Percentiles rank a stretch among this genome's conserved stretches.
Conservation (phyloP, 2,329 filamentous ascomycete genomes). For the Pyricularia pennisetigena region DNA sequence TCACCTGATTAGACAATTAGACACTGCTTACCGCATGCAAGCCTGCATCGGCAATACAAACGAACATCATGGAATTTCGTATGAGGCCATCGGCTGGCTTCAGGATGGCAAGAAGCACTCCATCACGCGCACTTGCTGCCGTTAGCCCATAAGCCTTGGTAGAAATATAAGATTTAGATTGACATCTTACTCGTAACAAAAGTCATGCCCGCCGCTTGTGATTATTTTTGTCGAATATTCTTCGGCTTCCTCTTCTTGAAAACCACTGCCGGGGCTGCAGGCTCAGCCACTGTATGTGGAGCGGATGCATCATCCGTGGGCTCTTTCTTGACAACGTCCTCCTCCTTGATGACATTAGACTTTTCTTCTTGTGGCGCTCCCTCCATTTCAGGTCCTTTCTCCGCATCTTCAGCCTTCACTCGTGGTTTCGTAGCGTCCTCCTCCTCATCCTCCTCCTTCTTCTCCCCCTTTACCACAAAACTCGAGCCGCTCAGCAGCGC, state of each 20-base stretch:
- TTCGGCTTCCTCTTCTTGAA: conserved; percentile 76
- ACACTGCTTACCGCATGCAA: not conserved
- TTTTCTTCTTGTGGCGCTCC: conserved; percentile 14
- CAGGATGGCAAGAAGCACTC: not conserved
- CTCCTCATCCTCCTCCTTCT: conserved; percentile 16
- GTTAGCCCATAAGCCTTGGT: not conserved
- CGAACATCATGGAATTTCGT: not conserved
- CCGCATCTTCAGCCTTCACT: conserved; percentile 16
- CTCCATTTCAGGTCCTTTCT: conserved; percentile 12
- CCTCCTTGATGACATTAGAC: conserved; percentile 8
- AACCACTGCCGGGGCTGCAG: conserved; percentile 38
- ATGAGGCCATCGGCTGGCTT: not conserved
- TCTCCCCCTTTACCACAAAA: conserved; percentile 20
- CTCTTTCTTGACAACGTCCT: conserved; percentile 16
- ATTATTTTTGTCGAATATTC: conserved; percentile 48
- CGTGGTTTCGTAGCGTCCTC: conserved; percentile 13
- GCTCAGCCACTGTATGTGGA: conserved; percentile 7
- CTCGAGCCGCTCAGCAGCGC: conserved; percentile 37
- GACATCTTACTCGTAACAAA: not conserved
- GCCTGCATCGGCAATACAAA: not conserved
- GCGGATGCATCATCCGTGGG: conserved; percentile 15
- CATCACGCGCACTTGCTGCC: not conserved
- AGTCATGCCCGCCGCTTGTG: not conserved
- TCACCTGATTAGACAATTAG: not conserved
- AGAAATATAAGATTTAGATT: not conserved